Conservation (phyloP, 768 basidiomycete species). For the Pulveroboletus frians region DNA sequence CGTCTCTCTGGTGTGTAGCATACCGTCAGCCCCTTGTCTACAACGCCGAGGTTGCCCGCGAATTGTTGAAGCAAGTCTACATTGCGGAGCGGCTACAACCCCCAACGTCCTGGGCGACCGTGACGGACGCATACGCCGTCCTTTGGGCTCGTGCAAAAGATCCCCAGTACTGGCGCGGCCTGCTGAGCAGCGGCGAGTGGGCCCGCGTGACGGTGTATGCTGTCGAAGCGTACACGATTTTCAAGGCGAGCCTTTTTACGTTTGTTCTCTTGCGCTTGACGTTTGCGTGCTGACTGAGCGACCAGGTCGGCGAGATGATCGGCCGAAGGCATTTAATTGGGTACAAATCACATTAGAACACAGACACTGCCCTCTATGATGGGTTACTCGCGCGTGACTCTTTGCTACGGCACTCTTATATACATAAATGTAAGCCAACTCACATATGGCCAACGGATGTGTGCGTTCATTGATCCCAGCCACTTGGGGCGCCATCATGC, state of each 20-base stretch:
- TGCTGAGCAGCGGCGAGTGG: constrained; percentile 60
- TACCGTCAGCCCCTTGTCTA: constrained; percentile 76
- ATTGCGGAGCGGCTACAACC: constrained; percentile 57
- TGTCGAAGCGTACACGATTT: constrained; percentile 85
- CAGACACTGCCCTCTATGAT: not conserved
- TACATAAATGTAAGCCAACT: too few species aligned
- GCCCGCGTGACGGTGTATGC: constrained; percentile 67
- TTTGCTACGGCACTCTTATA: constrained; percentile 6
- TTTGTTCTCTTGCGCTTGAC: not conserved
- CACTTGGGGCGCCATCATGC: too few species aligned
- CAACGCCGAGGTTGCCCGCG: constrained; percentile 72
- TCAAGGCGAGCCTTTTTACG: constrained; percentile 52
- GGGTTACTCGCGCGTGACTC: not conserved
- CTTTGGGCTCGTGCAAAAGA: constrained; percentile 60
- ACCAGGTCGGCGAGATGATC: constrained; percentile 81
- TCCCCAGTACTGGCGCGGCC: constrained; percentile 55
- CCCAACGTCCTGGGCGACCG: constrained; percentile 50
- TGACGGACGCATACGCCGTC: constrained; percentile 56
- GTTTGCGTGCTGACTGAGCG: not conserved
- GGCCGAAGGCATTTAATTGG: constrained; percentile 77
- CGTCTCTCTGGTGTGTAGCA: constrained; percentile 33
- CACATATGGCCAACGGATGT: too few species aligned
- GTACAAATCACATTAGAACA: constrained; percentile 57
- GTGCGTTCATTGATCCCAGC: too few species aligned
- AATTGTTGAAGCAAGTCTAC: constrained; percentile 73